Evolutionary conservation across 768 basidiomycete species (phyloP).

Genomic region (Pholiota molesta): DNA sequence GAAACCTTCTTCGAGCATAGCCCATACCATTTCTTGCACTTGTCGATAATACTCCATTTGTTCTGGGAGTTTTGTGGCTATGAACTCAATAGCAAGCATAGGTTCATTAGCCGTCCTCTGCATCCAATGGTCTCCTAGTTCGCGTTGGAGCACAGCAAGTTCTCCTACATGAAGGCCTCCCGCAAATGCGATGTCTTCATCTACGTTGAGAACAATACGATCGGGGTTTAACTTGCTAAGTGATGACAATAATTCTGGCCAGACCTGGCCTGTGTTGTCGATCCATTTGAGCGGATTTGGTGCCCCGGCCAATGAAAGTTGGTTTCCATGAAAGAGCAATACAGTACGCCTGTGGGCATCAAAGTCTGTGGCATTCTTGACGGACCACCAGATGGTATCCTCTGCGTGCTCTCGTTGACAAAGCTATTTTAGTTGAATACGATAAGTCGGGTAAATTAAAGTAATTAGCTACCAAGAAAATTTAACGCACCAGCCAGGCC

Average conservation of each 20-base stretch:
- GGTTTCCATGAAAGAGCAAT: slow-evolving; percentile 50
- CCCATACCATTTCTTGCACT: slow-evolving; percentile 55
- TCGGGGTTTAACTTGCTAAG: slow-evolving; percentile 40
- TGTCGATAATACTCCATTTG: slow-evolving; percentile 48
- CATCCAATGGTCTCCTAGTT: slow-evolving; percentile 47
- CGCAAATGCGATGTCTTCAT: slow-evolving; percentile 48
- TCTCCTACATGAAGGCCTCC: slow-evolving; percentile 56
- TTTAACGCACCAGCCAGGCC: slow-evolving; percentile 42
- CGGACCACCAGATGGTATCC: slow-evolving; percentile 55
- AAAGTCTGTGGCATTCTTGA: slow-evolving; percentile 51
- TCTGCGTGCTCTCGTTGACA: slow-evolving; percentile 55
- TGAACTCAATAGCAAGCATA: slow-evolving; percentile 51
- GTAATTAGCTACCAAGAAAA: neutral
- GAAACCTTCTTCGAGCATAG: slow-evolving; percentile 56
- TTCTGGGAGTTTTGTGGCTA: slow-evolving; percentile 41
- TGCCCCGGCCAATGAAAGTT: slow-evolving; percentile 34
- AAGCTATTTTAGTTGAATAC: slow-evolving; percentile 31
- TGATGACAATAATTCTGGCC: slow-evolving; percentile 43
- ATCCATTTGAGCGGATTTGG: slow-evolving; percentile 50
- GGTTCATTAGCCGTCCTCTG: slow-evolving; percentile 40
- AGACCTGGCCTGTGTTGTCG: slow-evolving; percentile 52
- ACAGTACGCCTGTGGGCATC: slow-evolving; percentile 51
- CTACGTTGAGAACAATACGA: slow-evolving; percentile 49
- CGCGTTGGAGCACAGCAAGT: slow-evolving; percentile 35
- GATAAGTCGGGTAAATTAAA: neutral